Percentiles rank a stretch among this genome's conserved stretches.
Conservation (phyloP, 768 basidiomycete genomes). For the Cystobasidium onofrii region DNA sequence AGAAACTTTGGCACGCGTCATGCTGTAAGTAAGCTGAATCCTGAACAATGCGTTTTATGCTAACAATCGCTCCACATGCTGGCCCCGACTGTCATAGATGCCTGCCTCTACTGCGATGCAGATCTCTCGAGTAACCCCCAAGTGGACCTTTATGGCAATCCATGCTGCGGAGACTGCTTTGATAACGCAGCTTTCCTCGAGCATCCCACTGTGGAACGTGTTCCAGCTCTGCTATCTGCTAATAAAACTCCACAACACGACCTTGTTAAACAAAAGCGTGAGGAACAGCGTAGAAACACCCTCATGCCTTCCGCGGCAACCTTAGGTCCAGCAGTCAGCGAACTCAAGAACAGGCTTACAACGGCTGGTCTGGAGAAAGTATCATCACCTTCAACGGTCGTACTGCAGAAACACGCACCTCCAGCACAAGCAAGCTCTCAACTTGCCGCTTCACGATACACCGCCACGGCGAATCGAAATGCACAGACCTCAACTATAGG, state of each 20-base stretch:
- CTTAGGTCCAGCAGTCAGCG: constrained; percentile 18
- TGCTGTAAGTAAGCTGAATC: background rate
- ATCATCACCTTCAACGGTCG: background rate
- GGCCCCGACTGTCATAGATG: too few species aligned
- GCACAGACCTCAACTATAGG: background rate
- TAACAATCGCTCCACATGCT: too few species aligned
- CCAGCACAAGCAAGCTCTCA: background rate
- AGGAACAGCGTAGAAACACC: background rate
- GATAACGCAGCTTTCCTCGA: constrained; percentile 31
- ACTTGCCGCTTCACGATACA: background rate
- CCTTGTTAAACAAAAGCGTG: background rate
- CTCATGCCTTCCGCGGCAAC: background rate
- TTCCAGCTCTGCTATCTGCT: constrained; percentile 25
- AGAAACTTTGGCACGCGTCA: constrained; percentile 23
- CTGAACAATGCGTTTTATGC: too few species aligned
- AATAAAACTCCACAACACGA: background rate
- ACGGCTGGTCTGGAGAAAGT: background rate
- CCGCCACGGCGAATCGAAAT: background rate
- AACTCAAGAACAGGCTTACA: constrained; percentile 11
- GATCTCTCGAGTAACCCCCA: constrained; percentile 27
- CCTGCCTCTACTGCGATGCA: constrained; percentile 12
- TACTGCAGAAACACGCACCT: background rate
- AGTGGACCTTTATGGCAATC: constrained; percentile 29
- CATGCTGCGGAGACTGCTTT: constrained; percentile 23
- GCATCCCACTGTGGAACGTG: constrained; percentile 7